These are phyloP conservation scores for Wickerhamiella galacta DNA, from an alignment of 805 yeast genomes.

Conservation along the genomic window DNA sequence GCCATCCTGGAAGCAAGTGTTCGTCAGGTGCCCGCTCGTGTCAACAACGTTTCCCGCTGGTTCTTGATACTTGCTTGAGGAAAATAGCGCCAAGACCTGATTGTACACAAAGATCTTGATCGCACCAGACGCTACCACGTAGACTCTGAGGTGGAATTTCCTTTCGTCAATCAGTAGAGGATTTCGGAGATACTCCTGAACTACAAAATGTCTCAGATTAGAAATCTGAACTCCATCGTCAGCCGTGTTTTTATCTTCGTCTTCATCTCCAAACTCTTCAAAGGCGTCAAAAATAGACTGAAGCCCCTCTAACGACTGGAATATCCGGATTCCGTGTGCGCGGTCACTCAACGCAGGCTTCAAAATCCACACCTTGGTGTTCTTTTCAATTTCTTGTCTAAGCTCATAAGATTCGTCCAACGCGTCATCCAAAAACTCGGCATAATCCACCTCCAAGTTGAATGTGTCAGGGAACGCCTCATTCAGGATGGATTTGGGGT, in stretches of 20 bases:
- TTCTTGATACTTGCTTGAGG: conserved; percentile 34
- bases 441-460: conserved; percentile 79
- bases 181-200: conserved; percentile 57
- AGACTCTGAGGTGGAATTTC: conserved; percentile 81
- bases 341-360: conserved; percentile 96
- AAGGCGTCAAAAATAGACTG: conserved; percentile 73
- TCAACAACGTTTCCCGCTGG: conserved; percentile 23
- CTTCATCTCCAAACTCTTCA: conserved; percentile 31
- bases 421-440: conserved; percentile 88
- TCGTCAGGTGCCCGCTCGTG: conserved; percentile 72
- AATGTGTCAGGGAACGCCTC: conserved; percentile 57
- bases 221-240: conserved; percentile 63
- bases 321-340: conserved; percentile 86
- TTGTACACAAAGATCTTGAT: conserved; percentile 64
- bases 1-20: conserved; percentile 68
- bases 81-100: conserved; percentile 69
- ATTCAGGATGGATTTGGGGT: conserved; percentile 48
- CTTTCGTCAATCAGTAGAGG: conserved; percentile 59
- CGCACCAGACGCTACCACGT: conserved; percentile 61
- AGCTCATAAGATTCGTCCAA: conserved; percentile 85
- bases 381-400: conserved; percentile 52
- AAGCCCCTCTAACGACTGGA: conserved; percentile 59
- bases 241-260: conserved; percentile 20
- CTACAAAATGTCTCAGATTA: conserved; percentile 77
- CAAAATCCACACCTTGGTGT: conserved; percentile 61